These are phyloP conservation scores for Fusarium sp. DNA, from an alignment of 2,329 filamentous ascomycete species.

Conservation along the genomic window DNA sequence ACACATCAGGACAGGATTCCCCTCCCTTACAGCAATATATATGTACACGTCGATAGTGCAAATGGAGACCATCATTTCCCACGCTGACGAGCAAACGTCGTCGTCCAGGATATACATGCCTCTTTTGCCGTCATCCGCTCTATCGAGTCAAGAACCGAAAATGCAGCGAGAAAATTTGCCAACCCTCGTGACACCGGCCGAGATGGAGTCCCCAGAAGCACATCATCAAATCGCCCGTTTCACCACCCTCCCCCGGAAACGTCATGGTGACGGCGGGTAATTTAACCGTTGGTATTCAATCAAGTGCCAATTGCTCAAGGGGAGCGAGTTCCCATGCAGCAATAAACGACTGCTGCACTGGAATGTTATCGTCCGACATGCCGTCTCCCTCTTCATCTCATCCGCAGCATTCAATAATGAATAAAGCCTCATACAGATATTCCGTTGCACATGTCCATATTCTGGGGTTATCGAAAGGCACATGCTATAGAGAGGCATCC, in stretches of 20 bases:
- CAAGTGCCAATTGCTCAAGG: background rate
- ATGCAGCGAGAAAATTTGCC: background rate
- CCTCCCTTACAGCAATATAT: conserved; percentile 33
- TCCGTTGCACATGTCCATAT: conserved; percentile 18
- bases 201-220: background rate
- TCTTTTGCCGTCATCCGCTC: background rate
- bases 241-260: conserved; percentile 10
- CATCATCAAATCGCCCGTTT: background rate
- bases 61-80: conserved; percentile 35
- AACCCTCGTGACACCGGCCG: background rate
- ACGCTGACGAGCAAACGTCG: conserved; percentile 6
- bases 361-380: conserved; percentile 29
- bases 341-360: conserved; percentile 27
- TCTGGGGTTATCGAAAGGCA: no score
- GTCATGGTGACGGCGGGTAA: conserved; percentile 37
- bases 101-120: background rate
- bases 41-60: conserved; percentile 14
- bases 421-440: background rate
- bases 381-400: conserved; percentile 3
- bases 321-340: background rate
- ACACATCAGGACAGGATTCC: conserved; percentile 3
- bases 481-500: conserved; percentile 9
- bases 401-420: no score
- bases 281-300: conserved; percentile 28
- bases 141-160: background rate